Evolutionary conservation across 495 filamentous ascomycete genomes (phyloP).

Genomic region (Tuber magnatum): DNA sequence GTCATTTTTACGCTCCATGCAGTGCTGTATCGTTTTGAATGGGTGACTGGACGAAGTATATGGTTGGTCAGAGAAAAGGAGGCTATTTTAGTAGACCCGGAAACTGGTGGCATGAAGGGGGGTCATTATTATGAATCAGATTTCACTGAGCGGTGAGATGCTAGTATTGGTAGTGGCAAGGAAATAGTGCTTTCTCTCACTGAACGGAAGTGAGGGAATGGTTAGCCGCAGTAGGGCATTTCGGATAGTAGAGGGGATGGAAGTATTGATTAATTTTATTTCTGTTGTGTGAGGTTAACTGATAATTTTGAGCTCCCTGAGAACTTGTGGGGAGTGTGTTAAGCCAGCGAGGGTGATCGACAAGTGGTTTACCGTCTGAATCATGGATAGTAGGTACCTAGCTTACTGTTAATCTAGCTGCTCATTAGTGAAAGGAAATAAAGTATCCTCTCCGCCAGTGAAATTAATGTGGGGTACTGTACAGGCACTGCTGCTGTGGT

Average conservation of each 20-base stretch:
- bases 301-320: background rate
- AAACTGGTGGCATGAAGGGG: too few species aligned
- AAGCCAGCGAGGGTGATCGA: background rate
- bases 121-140: too few species aligned
- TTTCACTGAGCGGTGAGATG: too few species aligned
- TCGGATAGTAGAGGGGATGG: background rate
- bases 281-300: background rate
- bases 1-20: too few species aligned
- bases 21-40: too few species aligned
- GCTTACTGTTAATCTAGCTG: background rate
- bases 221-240: background rate
- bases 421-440: background rate
- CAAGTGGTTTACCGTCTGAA: background rate
- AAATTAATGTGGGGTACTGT: background rate
- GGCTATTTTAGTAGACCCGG: too few species aligned
- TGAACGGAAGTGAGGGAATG: too few species aligned
- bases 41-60: too few species aligned
- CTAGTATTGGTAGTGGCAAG: too few species aligned
- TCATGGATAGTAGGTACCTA: too few species aligned
- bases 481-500: background rate
- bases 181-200: too few species aligned
- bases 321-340: background rate
- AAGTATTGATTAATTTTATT: background rate
- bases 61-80: too few species aligned
- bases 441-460: background rate